These are phyloP conservation scores for Polymyxa betae DNA, from an alignment of 208 protist genomes.

Conservation along the genomic window DNA sequence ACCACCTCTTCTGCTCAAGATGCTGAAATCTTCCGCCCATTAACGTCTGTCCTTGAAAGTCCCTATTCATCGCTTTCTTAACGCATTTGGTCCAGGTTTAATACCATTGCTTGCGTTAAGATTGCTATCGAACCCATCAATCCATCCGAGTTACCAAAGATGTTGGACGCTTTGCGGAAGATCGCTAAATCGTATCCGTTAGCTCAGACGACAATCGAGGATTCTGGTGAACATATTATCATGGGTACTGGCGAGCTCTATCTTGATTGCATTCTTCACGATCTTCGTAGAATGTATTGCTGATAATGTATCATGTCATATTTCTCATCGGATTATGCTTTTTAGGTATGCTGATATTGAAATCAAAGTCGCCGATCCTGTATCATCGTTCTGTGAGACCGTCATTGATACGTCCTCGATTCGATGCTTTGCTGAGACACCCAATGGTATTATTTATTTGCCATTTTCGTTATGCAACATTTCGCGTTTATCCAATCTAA, in stretches of 20 bases:
- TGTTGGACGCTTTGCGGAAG: constrained; percentile 89
- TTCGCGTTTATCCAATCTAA: no score
- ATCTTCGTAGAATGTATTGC: constrained; percentile 83
- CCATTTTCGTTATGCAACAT: background rate
- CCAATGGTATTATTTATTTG: constrained; percentile 76
- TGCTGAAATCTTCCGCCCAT: constrained; percentile 76
- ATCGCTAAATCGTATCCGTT: constrained; percentile 78
- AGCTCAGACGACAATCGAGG: constrained; percentile 87
- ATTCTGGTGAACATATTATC: constrained; percentile 96
- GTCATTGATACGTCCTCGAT: constrained; percentile 86
- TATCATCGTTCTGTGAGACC: constrained; percentile 94
- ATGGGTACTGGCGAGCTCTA: constrained; percentile 97
- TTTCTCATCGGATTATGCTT: constrained; percentile 30
- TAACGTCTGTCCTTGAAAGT: constrained; percentile 57
- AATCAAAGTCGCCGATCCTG: constrained; percentile 93
- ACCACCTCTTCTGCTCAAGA: constrained; percentile 38
- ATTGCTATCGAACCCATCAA: constrained; percentile 93
- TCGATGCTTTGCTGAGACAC: constrained; percentile 81
- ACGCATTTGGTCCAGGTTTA: constrained; percentile 66
- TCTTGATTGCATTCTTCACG: constrained; percentile 95
- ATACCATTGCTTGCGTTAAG: constrained; percentile 82
- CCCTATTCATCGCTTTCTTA: background rate
- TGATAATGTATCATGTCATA: background rate
- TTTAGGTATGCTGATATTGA: constrained; percentile 81
- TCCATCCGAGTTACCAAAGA: constrained; percentile 86